phyloP scores from a whole-genome alignment of 805 yeast species.

The Candida insectorum region DNA sequence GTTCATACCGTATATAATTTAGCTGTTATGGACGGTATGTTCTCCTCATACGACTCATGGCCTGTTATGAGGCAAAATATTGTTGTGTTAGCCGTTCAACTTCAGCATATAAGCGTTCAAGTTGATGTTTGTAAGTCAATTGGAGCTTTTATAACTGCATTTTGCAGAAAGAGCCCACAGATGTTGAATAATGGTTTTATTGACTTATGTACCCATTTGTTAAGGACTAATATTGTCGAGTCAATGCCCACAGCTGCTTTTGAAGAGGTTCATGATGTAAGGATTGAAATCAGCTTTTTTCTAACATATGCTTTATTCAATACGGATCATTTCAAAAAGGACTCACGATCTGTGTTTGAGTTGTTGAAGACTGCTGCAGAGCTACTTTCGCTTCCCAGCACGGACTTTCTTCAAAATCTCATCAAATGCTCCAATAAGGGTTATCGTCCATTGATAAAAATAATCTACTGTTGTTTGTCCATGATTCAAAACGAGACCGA shows the following conservation, averaged over 20 bases:
- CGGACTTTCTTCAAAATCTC: slow-evolving; percentile 45
- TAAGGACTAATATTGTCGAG: slow-evolving; percentile 48
- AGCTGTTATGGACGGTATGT: slow-evolving; percentile 57
- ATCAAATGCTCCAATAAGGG: slow-evolving; percentile 35
- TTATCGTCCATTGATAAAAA: slow-evolving; percentile 62
- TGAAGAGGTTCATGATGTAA: slow-evolving; percentile 51
- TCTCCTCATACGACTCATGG: slow-evolving; percentile 42
- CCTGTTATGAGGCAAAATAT: slow-evolving; percentile 47
- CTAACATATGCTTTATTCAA: slow-evolving; percentile 40
- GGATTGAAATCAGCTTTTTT: slow-evolving; percentile 66
- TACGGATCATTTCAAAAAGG: slow-evolving; percentile 21
- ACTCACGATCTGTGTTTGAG: slow-evolving; percentile 35
- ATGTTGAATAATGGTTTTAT: slow-evolving; percentile 21
- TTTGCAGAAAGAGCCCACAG: slow-evolving; percentile 45
- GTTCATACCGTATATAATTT: slow-evolving; percentile 55
- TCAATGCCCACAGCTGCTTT: slow-evolving; percentile 50
- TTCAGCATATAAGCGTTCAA: slow-evolving; percentile 66
- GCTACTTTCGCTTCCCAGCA: slow-evolving; percentile 46
- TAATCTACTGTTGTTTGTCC: slow-evolving; percentile 47
- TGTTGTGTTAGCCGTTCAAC: slow-evolving; percentile 55
- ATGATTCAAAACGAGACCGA: slow-evolving; percentile 39
- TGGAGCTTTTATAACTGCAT: slow-evolving; percentile 74
- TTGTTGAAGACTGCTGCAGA: slow-evolving; percentile 42
- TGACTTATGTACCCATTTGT: slow-evolving; percentile 43
- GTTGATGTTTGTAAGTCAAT: slow-evolving; percentile 67